Evolutionary conservation across 2,329 filamentous ascomycete species (phyloP), one percentile per base, ranked within the genome.

Genomic region (Fusarium avenaceum): DNA sequence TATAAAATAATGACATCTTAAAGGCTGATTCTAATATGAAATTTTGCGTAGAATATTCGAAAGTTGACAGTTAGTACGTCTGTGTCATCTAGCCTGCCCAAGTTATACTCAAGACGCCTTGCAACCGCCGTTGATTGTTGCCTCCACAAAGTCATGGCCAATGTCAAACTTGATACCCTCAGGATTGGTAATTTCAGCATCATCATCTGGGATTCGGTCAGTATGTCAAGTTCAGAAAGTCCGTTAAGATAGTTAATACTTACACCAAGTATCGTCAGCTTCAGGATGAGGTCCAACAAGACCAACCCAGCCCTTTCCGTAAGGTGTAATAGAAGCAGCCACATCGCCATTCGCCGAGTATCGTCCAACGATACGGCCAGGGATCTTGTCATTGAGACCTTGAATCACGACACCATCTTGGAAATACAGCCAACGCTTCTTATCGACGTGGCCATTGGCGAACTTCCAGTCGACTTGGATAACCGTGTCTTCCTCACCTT

Each of bases 251-350:
- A 35, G n/a, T 6, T 38, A 17, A 4, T 4, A 30, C 59, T 63
- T 44, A 48, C 59, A 63, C 59, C 57, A 63, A 0, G 57, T 39
- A 2, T 56, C 2, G 19, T 63, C 57, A 9, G 59, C 59, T 11
- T 63, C 59, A 3, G 59, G 57, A 0, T 63, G 59, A 8, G 58
- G 48, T 1, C 59, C 59, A 24, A 63, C 35, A n/a, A 63, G 57
- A 3, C 59, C 59, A 30, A 63, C 59, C 24, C 48, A 63, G 0
- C 59, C 59, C 24, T 63, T 63, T 3, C 59, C 59, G 17, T 57
- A 63, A 0, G 57, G 59, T 0, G 57, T 63, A 1, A 63, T 35
- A 0, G 57, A 63, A 9, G 59, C n/a, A 20, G 59, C 59, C 6
- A 63, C 59, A 2, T 63, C 57, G 0, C 48, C 49, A 3, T 63